Conservation (phyloP, 1,284 basidiomycete genomes). For the Heterobasidion annosum region DNA sequence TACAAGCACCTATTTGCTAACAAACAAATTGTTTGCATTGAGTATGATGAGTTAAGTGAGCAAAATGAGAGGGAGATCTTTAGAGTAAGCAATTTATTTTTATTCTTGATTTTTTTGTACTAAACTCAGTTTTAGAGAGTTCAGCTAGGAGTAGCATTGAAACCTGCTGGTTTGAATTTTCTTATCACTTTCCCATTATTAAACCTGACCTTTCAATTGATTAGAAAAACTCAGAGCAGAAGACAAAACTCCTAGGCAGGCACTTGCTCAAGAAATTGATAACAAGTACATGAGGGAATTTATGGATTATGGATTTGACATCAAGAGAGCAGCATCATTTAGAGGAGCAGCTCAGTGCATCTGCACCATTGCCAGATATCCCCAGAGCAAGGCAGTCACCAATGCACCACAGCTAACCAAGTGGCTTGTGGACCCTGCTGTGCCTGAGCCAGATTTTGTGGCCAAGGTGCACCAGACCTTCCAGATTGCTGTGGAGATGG, state of each 20-base stretch:
- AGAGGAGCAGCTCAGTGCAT: conserved; percentile 48
- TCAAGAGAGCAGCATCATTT: conserved; percentile 53
- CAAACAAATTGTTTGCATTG: conserved; percentile 67
- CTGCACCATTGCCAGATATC: conserved; percentile 38
- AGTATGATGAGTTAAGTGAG: conserved; percentile 54
- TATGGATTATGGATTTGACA: conserved; percentile 12
- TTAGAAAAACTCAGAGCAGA: conserved; percentile 58
- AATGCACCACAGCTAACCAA: conserved; percentile 36
- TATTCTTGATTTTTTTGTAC: background rate
- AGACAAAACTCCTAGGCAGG: conserved; percentile 28
- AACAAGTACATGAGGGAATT: conserved; percentile 1
- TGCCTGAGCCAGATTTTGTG: conserved; percentile 24
- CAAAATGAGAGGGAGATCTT: conserved; percentile 68
- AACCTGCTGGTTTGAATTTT: conserved; percentile 38
- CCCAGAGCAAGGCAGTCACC: conserved; percentile 14
- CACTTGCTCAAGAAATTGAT: conserved; percentile 5
- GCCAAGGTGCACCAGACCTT: conserved; percentile 31
- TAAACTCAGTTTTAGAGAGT: conserved; percentile 38
- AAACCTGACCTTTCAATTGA: background rate
- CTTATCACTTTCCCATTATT: background rate
- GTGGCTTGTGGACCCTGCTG: conserved; percentile 34
- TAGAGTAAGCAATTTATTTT: conserved; percentile 31
- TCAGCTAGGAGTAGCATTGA: conserved; percentile 72
- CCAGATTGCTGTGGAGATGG: conserved; percentile 32
- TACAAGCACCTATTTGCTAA: conserved; percentile 35